phyloP scores from a whole-genome alignment of 768 basidiomycete genomes.

The Boletus coccyginus region DNA sequence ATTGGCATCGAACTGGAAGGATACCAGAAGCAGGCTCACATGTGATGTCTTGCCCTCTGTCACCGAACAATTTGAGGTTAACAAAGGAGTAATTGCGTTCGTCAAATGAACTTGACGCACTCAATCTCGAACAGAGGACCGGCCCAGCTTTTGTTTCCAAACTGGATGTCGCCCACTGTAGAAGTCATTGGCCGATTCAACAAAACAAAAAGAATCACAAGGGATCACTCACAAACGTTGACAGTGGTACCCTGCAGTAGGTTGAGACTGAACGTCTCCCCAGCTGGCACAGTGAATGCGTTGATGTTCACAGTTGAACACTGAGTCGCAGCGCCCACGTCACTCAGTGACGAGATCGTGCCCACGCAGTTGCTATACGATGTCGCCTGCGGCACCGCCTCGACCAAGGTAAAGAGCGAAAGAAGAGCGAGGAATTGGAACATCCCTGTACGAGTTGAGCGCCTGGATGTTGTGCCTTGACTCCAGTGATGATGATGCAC shows the following conservation, averaged over 20 bases:
- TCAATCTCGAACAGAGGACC: constrained; percentile 54
- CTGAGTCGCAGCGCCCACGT: constrained; percentile 48
- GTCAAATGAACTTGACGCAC: constrained; percentile 27
- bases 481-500: not conserved
- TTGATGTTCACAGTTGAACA: constrained; percentile 61
- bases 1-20: not conserved
- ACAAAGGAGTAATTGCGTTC: not conserved
- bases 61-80: not conserved
- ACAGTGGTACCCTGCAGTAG: constrained; percentile 52
- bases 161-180: constrained; percentile 54
- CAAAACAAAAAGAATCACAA: not conserved
- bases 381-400: constrained; percentile 15
- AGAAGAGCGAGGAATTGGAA: constrained; percentile 5
- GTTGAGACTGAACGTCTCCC: constrained; percentile 45
- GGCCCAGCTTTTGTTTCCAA: constrained; percentile 50
- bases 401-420: constrained; percentile 16
- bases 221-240: constrained; percentile 47
- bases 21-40: constrained; percentile 35
- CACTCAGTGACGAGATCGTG: constrained; percentile 51
- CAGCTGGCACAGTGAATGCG: constrained; percentile 54
- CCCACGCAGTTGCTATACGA: constrained; percentile 38
- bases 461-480: not conserved
- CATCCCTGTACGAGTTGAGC: constrained; percentile 6
- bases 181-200: not conserved
- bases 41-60: constrained; percentile 46